Base-by-base conservation (phyloP, 2,329 filamentous ascomycete species). In the Hansfordia pulvinata region DNA sequence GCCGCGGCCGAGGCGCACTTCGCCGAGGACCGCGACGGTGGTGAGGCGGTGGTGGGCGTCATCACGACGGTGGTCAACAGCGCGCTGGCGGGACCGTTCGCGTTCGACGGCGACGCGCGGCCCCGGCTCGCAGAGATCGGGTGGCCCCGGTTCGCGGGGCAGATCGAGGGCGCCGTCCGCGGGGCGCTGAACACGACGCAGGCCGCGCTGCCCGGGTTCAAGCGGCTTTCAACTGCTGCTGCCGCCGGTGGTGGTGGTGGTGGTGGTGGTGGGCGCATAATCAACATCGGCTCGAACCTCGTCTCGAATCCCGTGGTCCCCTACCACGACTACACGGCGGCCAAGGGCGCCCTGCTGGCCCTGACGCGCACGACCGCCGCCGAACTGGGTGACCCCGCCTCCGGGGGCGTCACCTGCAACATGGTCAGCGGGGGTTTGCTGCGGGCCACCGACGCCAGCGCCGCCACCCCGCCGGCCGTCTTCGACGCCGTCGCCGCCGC, bases 201-300 rank as follows among this genome's bases (percentile, higher is more conserved):
- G 6, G 29, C 29, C 4, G 29, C 29, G 3, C 9, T 28, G 1
- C 3, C 21, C 0, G 25, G 29, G 0, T 31, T 31, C 17, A 5
- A 10, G 3, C 10, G 17, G 9, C 8, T 25, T 4, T n/a, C n/a
- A n/a, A n/a, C n/a, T n/a, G n/a, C n/a, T n/a, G n/a, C n/a, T n/a
- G n/a, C n/a, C n/a, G n/a, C n/a, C n/a, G n/a, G n/a, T n/a, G n/a
- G n/a, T n/a, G n/a, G n/a, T n/a, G n/a, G n/a, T n/a, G n/a, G n/a
- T n/a, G n/a, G n/a, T n/a, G 29, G 21, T 3, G 12, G 17, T 14
- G 29, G 29, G 8, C 29, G 29, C 13, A 25, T 31, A n/a, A 19
- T 31, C 29, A 31, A 31, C 8, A 28, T 31, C 17, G 29, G 29
- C 17, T 27, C 23, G 17, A 31, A 31, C 17, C 29, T 31, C 7